Conservation (phyloP, 2,329 filamentous ascomycete species). For the Penicillium sumatraense region DNA sequence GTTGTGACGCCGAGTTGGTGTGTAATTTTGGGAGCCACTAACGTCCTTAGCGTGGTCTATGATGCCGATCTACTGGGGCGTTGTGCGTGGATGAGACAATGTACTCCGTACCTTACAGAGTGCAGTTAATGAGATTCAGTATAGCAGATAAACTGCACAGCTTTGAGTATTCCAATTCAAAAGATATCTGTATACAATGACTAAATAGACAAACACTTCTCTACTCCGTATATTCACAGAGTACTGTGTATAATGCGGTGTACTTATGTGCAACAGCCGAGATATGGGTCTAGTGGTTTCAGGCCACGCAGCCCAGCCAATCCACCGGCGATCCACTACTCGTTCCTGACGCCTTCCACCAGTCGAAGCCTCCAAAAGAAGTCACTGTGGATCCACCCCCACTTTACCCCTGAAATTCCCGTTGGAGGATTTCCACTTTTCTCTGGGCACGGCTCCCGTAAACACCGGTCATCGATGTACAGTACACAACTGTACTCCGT, state of each 20-base stretch:
- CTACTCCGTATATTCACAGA: neutral
- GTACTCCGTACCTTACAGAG: neutral
- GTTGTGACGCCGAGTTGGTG: conserved; percentile 12
- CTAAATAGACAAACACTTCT: too few species aligned
- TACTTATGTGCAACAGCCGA: neutral
- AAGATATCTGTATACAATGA: too few species aligned
- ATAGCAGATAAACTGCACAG: neutral
- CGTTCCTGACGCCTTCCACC: conserved; percentile 24
- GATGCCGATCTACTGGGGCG: conserved; percentile 13
- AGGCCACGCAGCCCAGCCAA: conserved; percentile 18
- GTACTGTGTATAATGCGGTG: neutral
- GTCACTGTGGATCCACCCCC: conserved; percentile 17
- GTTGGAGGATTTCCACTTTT: conserved; percentile 23
- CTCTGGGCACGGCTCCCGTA: neutral
- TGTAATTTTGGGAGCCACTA: conserved; percentile 23
- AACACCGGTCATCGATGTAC: neutral
- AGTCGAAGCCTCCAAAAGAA: conserved; percentile 12
- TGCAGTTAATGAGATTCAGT: neutral
- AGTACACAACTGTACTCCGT: too few species aligned
- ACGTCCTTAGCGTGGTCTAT: conserved; percentile 11
- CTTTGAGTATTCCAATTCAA: neutral
- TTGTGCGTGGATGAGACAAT: conserved; percentile 1
- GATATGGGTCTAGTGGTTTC: conserved; percentile 17
- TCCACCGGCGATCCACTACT: conserved; percentile 25
- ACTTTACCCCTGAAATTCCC: conserved; percentile 32